Percentiles rank a stretch among this genome's conserved stretches.
Conservation (phyloP, 2,329 filamentous ascomycete species). For the Trichoderma sp. region DNA sequence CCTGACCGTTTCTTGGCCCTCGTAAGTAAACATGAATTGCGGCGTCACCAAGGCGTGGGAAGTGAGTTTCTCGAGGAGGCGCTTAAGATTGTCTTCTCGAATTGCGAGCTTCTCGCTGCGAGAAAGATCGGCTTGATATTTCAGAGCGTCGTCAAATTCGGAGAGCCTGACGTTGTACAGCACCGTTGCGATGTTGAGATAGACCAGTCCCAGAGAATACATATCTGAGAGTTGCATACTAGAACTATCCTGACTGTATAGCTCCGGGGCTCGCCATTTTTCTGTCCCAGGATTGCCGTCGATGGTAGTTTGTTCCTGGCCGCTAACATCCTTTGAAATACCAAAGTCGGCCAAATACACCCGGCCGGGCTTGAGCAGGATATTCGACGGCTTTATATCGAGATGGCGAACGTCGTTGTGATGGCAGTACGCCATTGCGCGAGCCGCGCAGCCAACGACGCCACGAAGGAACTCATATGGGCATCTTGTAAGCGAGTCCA, state of each 20-base stretch:
- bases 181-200: constrained; percentile 47
- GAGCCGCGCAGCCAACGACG: constrained; percentile 48
- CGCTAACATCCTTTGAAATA: constrained; percentile 49
- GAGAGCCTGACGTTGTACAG: constrained; percentile 43
- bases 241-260: constrained; percentile 39
- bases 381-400: constrained; percentile 52
- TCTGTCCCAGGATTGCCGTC: constrained; percentile 44
- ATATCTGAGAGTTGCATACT: constrained; percentile 52
- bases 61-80: constrained; percentile 38
- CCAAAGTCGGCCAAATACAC: constrained; percentile 54
- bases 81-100: constrained; percentile 39
- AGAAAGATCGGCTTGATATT: constrained; percentile 30
- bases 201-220: constrained; percentile 50
- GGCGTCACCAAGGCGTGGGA: constrained; percentile 37
- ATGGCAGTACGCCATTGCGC: constrained; percentile 46
- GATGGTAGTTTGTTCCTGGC: constrained; percentile 47
- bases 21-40: constrained; percentile 41
- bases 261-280: constrained; percentile 50
- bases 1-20: constrained; percentile 41
- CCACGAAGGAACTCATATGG: constrained; percentile 46
- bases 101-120: constrained; percentile 36
- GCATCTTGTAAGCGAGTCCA: constrained; percentile 32
- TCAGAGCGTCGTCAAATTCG: constrained; percentile 43
- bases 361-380: constrained; percentile 46
- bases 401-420: constrained; percentile 46